Percentiles rank a stretch among this genome's conserved stretches.
Conservation (phyloP, 192 early-diverging fungal species). For the Coemansia sp. region DNA sequence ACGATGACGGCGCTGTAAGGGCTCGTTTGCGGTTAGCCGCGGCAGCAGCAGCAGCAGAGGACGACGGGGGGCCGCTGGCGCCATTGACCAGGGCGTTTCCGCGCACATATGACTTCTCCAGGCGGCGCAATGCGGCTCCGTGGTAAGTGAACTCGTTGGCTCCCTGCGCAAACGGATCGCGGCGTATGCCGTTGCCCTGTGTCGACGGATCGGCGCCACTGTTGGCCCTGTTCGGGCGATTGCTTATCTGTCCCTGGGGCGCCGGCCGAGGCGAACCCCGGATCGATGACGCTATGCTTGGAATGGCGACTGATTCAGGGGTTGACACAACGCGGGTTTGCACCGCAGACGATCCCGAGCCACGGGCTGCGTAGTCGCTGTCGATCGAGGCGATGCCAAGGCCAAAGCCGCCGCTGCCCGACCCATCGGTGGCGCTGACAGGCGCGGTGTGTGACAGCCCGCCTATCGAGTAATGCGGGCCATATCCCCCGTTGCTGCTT, state of each 20-base stretch:
- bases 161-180: constrained; percentile 29
- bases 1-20: constrained; percentile 51
- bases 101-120: constrained; percentile 34
- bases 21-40: constrained; percentile 43
- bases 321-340: constrained; percentile 29
- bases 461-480: background rate
- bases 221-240: background rate
- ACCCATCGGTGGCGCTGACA: background rate
- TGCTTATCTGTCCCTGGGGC: background rate
- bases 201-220: background rate
- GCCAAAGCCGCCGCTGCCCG: constrained; percentile 16
- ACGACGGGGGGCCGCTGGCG: background rate
- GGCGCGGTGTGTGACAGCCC: constrained; percentile 34
- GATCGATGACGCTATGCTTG: constrained; percentile 7
- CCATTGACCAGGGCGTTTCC: background rate
- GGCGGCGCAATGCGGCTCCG: constrained; percentile 42
- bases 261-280: background rate
- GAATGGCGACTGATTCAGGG: constrained; percentile 18
- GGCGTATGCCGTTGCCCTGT: constrained; percentile 13
- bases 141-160: constrained; percentile 42
- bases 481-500: background rate
- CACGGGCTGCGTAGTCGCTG: background rate
- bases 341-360: background rate
- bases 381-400: constrained; percentile 31
- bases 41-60: constrained; percentile 1